Percentiles rank a stretch among this genome's conserved stretches.
phyloP scores from a whole-genome alignment of 2,329 filamentous ascomycete species.

The Fusarium aywerte region DNA sequence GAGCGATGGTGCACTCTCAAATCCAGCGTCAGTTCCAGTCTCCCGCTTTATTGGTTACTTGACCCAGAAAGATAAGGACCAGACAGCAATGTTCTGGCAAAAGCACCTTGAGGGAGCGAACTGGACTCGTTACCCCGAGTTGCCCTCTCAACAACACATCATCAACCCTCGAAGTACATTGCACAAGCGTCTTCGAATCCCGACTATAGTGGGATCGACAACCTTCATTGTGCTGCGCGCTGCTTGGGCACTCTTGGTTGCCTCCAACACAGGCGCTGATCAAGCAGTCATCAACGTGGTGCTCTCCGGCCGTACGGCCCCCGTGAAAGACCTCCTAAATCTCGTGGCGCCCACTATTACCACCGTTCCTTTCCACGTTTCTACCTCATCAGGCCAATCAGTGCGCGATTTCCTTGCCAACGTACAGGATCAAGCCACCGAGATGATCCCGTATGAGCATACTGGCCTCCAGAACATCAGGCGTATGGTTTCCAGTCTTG shows the following conservation, averaged over 20 bases:
- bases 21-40: background rate
- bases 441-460: conserved; percentile 1
- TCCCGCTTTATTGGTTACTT: conserved; percentile 1
- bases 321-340: background rate
- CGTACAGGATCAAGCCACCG: background rate
- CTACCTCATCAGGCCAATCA: background rate
- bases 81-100: background rate
- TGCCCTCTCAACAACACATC: conserved; percentile 1
- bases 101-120: background rate
- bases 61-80: background rate
- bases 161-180: conserved; percentile 2
- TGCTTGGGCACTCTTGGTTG: conserved; percentile 6
- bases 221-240: conserved; percentile 1
- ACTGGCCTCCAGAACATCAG: background rate
- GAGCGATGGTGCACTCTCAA: background rate
- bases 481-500: background rate
- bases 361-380: conserved; percentile 4
- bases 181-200: background rate
- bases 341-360: conserved; percentile 2
- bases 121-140: background rate
- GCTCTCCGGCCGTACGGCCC: background rate
- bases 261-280: background rate
- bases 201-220: background rate
- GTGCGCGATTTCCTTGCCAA: background rate
- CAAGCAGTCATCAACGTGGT: background rate